Base-by-base conservation (phyloP, 2,329 filamentous ascomycete genomes). In the Colletotrichum theobromicola region DNA sequence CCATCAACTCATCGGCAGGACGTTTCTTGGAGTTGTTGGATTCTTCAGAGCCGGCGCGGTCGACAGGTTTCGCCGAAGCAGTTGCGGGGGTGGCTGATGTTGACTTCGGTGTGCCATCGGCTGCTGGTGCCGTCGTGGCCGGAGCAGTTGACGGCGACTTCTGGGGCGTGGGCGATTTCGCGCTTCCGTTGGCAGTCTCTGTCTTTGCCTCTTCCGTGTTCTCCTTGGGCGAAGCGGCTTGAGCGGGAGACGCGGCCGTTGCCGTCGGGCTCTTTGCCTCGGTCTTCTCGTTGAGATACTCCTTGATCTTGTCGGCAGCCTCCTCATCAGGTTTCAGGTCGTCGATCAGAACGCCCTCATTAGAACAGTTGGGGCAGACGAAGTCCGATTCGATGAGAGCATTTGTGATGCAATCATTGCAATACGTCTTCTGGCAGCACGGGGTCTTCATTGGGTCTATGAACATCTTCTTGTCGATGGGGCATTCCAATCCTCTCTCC, bases 381-480 rank as follows among this genome's bases (percentile, higher is more conserved):
- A 99, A 95, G 90, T 99, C 97, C 91, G 94, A 97, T 89, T 98
- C 96, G 87, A 98, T 96, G 86, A 99, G 93, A 86, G 96, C 95
- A 91, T 98, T 98, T 84, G 97, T 97, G 87, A 99, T 98, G 93
- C 97, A 99, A 84, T 98, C 95, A 91, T 97, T 97, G 90, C 97
- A 99, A 90, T 98, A 99, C 83, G 96, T 98, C 91, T 94, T 97
- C 87, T 94, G 92, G 90, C 97, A 99, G 91, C 97, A 99, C 79
- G 97, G 96, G 82, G 97, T 98, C 91, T 98, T 98, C 90, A 97
- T 97, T 90, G 97, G 96, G 85, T 98, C 95, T 92, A 97, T 93
- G 87, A 98, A 98, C 91, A 98, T 93, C 86, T 95, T 96, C 87
- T 97, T 97, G 92, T 98, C 97, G 89, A 98, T 94, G 78, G 95